phyloP scores from a whole-genome alignment of 805 yeast species.

The Vanderwaltozyma yarrowii region DNA sequence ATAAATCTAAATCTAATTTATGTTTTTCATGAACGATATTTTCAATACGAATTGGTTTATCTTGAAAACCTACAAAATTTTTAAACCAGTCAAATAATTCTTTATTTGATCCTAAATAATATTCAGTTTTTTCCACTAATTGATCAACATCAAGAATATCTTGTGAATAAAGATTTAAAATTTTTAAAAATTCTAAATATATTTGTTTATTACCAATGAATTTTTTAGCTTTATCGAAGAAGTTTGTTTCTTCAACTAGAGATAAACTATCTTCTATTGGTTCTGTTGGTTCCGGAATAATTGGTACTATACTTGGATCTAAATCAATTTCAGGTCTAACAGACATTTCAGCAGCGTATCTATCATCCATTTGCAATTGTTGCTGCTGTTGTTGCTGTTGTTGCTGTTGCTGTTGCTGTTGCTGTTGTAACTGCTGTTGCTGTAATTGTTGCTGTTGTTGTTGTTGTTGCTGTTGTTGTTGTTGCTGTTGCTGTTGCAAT shows the following conservation, averaged over 20 bases:
- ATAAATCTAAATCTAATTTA: constrained; percentile 75
- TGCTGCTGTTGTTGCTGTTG: constrained; percentile 22
- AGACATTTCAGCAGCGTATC: constrained; percentile 10
- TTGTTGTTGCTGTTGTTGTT: too few species aligned
- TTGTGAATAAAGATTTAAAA: constrained; percentile 79
- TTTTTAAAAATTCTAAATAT: constrained; percentile 85
- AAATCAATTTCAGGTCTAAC: constrained; percentile 35
- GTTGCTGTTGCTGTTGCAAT: constrained; percentile 9
- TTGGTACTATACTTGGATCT: constrained; percentile 68
- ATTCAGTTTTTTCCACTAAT: constrained; percentile 73
- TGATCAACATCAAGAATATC: constrained; percentile 79
- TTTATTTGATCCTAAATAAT: constrained; percentile 69
- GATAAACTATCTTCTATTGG: constrained; percentile 47
- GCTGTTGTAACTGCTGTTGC: too few species aligned
- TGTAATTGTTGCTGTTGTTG: constrained; percentile 26
- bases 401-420: constrained; percentile 1
- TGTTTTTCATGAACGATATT: constrained; percentile 82
- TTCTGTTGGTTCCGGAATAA: constrained; percentile 73
- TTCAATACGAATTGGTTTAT: constrained; percentile 77
- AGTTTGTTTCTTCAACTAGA: constrained; percentile 73
- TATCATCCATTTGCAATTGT: constrained; percentile 5
- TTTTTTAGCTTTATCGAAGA: constrained; percentile 87
- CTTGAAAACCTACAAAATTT: constrained; percentile 80
- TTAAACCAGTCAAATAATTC: constrained; percentile 89
- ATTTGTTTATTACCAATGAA: constrained; percentile 80